phyloP scores from a whole-genome alignment of 306 rosid species.

The Betula pendula region DNA sequence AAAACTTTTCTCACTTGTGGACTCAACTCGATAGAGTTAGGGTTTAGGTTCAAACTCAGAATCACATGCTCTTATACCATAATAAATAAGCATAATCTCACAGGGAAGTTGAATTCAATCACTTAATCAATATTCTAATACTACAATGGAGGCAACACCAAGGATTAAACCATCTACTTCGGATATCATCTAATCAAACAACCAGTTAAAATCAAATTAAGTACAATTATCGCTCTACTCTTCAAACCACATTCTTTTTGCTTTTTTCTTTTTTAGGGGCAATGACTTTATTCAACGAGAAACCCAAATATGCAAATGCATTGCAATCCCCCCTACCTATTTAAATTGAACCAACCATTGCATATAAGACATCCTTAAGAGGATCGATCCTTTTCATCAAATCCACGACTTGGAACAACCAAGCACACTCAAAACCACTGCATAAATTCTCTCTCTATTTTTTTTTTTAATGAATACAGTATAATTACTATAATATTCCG shows the following conservation, averaged over 20 bases:
- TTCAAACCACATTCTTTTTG: neutral
- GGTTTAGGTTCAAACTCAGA: too few relatives aligned
- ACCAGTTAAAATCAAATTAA: neutral
- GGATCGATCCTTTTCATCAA: neutral
- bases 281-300: too few relatives aligned
- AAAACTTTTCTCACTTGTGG: too few relatives aligned
- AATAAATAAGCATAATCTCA: neutral
- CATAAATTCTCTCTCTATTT: too few relatives aligned
- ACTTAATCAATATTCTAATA: neutral
- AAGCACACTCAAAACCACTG: neutral
- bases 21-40: too few relatives aligned
- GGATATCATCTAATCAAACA: neutral
- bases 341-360: neutral
- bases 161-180: too few relatives aligned
- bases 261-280: neutral
- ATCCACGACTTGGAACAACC: neutral
- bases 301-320: neutral
- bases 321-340: neutral
- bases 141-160: neutral
- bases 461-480: too few relatives aligned
- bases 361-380: neutral
- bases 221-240: neutral
- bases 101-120: too few relatives aligned
- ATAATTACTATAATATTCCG: neutral
- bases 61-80: neutral